A percentile compares a stretch with the other conserved stretches of the same genome.
phyloP scores from a whole-genome alignment of 257 asterid genomes.

The Solanum bulbocastanum region DNA sequence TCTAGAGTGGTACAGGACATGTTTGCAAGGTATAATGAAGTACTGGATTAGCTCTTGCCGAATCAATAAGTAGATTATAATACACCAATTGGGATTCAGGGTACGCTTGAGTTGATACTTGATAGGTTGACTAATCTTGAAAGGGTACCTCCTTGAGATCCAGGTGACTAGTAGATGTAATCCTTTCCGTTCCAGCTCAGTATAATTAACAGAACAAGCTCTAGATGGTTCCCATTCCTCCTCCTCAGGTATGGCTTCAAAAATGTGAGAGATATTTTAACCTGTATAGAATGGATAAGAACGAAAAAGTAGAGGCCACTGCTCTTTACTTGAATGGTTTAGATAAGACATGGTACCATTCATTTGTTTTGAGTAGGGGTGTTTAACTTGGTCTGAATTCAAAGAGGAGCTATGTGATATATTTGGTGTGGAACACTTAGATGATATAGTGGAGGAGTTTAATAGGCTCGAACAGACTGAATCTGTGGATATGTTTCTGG shows the following conservation, averaged over 20 bases:
- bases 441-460: not conserved
- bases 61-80: not conserved
- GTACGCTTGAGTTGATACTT: no score
- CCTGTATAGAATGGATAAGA: no score
- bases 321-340: not conserved
- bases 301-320: no score
- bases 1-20: no score
- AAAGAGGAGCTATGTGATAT: not conserved
- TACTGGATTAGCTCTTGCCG: not conserved
- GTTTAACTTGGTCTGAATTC: not conserved
- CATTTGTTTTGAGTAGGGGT: not conserved
- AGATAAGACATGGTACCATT: not conserved
- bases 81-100: not conserved
- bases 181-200: no score
- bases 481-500: not conserved
- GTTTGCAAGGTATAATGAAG: not conserved
- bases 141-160: not conserved
- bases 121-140: not conserved
- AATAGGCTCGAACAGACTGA: accelerated
- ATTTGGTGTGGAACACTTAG: not conserved
- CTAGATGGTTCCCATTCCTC: not conserved
- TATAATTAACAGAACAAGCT: not conserved
- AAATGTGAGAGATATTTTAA: no score
- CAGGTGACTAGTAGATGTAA: not conserved
- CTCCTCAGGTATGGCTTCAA: not conserved